Evolutionary conservation across 164 flowering plant genomes (phyloP).

Genomic region (Vitis rupestris): DNA sequence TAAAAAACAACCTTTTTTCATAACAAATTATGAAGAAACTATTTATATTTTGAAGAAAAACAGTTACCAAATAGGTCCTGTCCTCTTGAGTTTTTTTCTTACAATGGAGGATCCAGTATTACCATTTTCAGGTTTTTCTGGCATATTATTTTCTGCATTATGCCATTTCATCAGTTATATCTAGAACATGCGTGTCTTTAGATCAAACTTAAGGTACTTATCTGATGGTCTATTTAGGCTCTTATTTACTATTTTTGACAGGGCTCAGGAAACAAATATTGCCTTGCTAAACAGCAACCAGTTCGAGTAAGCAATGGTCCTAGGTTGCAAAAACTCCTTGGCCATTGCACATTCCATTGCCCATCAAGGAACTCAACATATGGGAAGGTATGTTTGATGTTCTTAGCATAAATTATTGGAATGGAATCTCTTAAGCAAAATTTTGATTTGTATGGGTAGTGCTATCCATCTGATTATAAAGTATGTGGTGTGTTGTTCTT

Average conservation of each 20-base stretch:
- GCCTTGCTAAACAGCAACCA: slow-evolving; percentile 21
- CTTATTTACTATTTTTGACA: slow-evolving; percentile 17
- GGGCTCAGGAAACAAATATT: slow-evolving; percentile 23
- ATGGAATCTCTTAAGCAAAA: background rate
- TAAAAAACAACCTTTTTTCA: no score
- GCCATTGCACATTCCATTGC: slow-evolving; percentile 8
- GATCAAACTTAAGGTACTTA: background rate
- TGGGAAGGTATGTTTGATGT: slow-evolving; percentile 38
- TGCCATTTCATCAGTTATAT: background rate
- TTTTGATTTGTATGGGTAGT: no score
- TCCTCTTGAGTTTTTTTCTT: background rate
- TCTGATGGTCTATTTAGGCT: background rate
- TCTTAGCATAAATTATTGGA: slow-evolving; percentile 5
- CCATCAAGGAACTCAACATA: slow-evolving; percentile 18
- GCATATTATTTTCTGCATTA: background rate
- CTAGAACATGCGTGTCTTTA: background rate
- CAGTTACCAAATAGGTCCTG: background rate
- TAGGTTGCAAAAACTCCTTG: slow-evolving; percentile 12
- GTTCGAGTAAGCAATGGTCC: slow-evolving; percentile 15
- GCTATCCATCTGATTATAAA: background rate
- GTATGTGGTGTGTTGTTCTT: background rate
- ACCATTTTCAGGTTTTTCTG: background rate
- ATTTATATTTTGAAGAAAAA: background rate
- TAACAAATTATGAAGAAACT: background rate
- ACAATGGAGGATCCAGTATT: background rate